A percentile compares a stretch with the other conserved stretches of the same genome.
Evolutionary conservation across 1,284 basidiomycete species (phyloP).

Genomic region (Ceratobasidium sp.): DNA sequence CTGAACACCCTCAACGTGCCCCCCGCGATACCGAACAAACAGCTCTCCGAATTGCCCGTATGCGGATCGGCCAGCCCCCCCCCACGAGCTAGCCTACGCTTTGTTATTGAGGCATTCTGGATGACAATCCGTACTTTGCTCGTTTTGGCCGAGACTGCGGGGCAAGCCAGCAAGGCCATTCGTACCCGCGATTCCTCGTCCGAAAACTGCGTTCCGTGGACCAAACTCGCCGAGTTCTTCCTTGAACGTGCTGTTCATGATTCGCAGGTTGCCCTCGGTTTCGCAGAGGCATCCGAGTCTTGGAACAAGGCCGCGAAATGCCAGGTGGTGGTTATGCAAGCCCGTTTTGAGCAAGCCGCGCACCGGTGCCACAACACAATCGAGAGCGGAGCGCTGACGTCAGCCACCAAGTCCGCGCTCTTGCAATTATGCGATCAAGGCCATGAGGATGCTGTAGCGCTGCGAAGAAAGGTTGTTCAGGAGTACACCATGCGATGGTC

Average conservation of each 20-base stretch:
- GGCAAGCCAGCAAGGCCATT: constrained; percentile 17
- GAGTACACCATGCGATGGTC: constrained; percentile 51
- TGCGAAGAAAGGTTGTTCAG: constrained; percentile 45
- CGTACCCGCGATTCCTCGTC: constrained; percentile 1
- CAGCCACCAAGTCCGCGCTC: not conserved
- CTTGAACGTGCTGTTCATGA: constrained; percentile 61
- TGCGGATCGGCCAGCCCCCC: constrained; percentile 69
- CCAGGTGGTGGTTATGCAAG: constrained; percentile 58
- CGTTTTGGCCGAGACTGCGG: not conserved
- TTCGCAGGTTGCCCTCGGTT: constrained; percentile 58
- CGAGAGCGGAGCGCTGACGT: constrained; percentile 42
- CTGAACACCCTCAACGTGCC: constrained; percentile 57
- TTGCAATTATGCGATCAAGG: constrained; percentile 1
- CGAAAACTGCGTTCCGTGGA: not conserved
- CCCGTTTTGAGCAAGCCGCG: constrained; percentile 56
- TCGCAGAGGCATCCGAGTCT: constrained; percentile 58
- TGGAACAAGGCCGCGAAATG: constrained; percentile 59
- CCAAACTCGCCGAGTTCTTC: constrained; percentile 59
- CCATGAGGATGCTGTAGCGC: constrained; percentile 22
- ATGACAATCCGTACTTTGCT: constrained; percentile 59
- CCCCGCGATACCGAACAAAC: constrained; percentile 60
- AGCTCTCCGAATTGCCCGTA: constrained; percentile 63
- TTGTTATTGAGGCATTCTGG: constrained; percentile 68
- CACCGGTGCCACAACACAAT: constrained; percentile 18
- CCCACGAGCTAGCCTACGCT: constrained; percentile 66